Percentiles rank a stretch among this genome's conserved stretches.
phyloP scores from a whole-genome alignment of 169 alveolate species.

The Plasmodium sp. region DNA sequence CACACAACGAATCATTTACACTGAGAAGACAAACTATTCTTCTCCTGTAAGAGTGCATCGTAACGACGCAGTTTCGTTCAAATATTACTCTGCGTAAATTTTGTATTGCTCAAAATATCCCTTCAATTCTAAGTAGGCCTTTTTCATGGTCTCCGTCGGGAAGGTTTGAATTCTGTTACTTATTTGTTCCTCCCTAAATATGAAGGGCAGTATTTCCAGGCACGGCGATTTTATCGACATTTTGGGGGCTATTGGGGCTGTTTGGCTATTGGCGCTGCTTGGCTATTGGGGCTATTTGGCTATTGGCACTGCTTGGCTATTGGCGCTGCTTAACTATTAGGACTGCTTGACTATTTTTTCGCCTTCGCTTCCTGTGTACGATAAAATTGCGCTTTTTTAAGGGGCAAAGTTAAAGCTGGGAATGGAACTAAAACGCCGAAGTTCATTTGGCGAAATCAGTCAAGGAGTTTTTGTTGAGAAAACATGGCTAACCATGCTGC shows the following conservation, averaged over 20 bases:
- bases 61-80: neutral
- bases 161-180: slow-evolving; percentile 69
- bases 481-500: neutral
- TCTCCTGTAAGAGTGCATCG: neutral
- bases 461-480: neutral
- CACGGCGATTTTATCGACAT: slow-evolving; percentile 70
- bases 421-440: neutral
- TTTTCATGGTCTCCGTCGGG: slow-evolving; percentile 73
- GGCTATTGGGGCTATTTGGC: neutral
- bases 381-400: neutral
- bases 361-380: neutral
- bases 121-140: slow-evolving; percentile 66
- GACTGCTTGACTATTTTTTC: neutral
- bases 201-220: slow-evolving; percentile 59
- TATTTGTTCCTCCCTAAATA: slow-evolving; percentile 75
- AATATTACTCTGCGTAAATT: slow-evolving; percentile 62
- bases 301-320: neutral
- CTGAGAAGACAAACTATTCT: neutral
- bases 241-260: neutral
- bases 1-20: neutral
- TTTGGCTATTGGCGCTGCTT: neutral
- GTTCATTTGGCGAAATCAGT: neutral
- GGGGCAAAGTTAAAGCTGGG: neutral
- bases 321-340: neutral
- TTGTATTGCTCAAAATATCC: slow-evolving; percentile 75